Conservation (phyloP, 108 stramenopile genomes). For the Pseudonitzschia pungens region DNA sequence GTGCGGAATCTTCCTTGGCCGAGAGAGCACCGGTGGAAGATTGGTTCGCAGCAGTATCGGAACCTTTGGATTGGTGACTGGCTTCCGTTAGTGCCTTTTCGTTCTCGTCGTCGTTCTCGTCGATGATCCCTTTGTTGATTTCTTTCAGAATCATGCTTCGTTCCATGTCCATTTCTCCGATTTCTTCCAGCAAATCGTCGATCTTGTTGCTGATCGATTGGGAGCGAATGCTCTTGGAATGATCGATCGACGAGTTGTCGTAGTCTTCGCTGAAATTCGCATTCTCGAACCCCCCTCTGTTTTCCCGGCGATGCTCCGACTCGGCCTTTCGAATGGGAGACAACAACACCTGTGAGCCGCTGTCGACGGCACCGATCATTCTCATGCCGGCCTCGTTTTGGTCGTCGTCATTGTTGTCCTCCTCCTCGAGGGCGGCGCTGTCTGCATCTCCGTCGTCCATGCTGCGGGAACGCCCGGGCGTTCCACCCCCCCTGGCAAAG, state of each 20-base stretch:
- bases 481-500: not conserved
- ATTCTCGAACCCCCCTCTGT: not conserved
- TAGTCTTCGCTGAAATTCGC: not conserved
- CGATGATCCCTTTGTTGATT: constrained; percentile 7
- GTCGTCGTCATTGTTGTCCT: no score
- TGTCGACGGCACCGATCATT: no score
- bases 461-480: no score
- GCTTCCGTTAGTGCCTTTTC: no score
- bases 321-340: constrained; percentile 2
- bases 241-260: not conserved
- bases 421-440: not conserved
- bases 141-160: constrained; percentile 28
- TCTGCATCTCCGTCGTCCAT: no score
- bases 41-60: no score
- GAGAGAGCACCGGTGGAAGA: no score
- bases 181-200: constrained; percentile 26
- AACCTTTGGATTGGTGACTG: no score
- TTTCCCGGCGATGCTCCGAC: not conserved
- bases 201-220: constrained; percentile 16
- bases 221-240: not conserved
- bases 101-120: not conserved
- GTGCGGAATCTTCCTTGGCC: no score
- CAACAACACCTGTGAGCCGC: no score
- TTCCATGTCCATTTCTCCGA: constrained; percentile 33
- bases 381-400: no score